Evolutionary conservation across 495 filamentous ascomycete species (phyloP).

Genomic region (Penicillium malachiteum): DNA sequence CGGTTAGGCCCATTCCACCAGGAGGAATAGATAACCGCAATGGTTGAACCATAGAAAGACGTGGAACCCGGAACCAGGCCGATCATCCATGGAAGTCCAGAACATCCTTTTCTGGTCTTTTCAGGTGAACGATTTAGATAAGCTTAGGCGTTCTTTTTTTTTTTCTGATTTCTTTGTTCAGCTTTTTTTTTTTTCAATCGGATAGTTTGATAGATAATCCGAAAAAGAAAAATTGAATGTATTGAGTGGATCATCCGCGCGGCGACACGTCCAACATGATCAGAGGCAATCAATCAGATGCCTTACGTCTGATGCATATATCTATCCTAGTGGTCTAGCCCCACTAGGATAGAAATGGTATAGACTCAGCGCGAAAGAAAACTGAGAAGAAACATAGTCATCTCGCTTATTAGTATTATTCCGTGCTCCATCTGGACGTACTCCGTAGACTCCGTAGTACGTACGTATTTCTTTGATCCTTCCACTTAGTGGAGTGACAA

Average conservation of each 20-base stretch:
- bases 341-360: background rate
- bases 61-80: background rate
- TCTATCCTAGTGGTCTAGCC: background rate
- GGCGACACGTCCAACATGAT: background rate
- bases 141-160: background rate
- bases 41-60: background rate
- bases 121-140: background rate
- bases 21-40: slow-evolving; percentile 8
- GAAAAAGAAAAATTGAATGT: too few relatives aligned
- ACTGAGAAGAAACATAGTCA: background rate
- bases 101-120: background rate
- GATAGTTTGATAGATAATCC: too few relatives aligned
- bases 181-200: background rate
- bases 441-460: background rate
- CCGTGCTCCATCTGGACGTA: background rate
- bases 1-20: too few relatives aligned
- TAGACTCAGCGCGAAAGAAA: background rate
- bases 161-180: background rate
- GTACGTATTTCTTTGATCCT: background rate
- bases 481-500: too few relatives aligned
- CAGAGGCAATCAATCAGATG: background rate
- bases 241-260: slow-evolving; percentile 11
- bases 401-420: background rate
- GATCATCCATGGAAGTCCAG: background rate
- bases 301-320: background rate